These are phyloP conservation scores for Xerocomus nothofagi DNA, from an alignment of 1,284 basidiomycete species.

Conservation along the genomic window DNA sequence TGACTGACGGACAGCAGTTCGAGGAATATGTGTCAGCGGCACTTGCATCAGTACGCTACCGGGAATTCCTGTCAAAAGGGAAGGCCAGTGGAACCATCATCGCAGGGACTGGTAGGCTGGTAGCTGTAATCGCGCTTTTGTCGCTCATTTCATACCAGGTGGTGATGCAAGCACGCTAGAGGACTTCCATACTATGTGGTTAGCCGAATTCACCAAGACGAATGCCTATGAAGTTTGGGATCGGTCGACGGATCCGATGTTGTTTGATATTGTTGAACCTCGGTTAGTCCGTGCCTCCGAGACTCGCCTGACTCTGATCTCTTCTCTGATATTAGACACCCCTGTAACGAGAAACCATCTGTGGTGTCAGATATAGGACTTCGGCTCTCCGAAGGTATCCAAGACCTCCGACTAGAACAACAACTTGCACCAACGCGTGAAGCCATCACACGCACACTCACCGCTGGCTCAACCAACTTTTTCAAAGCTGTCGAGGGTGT, in stretches of 20 bases:
- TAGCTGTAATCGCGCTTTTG: background rate
- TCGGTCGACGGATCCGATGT: slow-evolving; percentile 78
- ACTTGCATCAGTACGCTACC: slow-evolving; percentile 82
- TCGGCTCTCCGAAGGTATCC: slow-evolving; percentile 84
- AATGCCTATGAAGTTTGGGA: slow-evolving; percentile 89
- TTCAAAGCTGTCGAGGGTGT: slow-evolving; percentile 88
- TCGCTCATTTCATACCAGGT: slow-evolving; percentile 28
- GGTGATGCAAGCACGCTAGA: slow-evolving; percentile 51
- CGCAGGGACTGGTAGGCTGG: slow-evolving; percentile 52
- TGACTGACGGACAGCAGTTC: slow-evolving; percentile 47
- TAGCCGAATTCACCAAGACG: slow-evolving; percentile 80
- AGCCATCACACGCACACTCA: slow-evolving; percentile 75
- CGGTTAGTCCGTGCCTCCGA: slow-evolving; percentile 48
- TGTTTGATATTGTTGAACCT: slow-evolving; percentile 93
- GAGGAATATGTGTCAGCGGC: slow-evolving; percentile 84
- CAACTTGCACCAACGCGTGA: slow-evolving; percentile 87
- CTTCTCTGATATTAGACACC: slow-evolving; percentile 55
- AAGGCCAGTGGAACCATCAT: slow-evolving; percentile 63
- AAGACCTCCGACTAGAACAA: slow-evolving; percentile 88
- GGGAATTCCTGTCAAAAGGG: slow-evolving; percentile 74
- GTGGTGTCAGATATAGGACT: slow-evolving; percentile 87
- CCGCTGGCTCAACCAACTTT: slow-evolving; percentile 75
- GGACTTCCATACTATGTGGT: slow-evolving; percentile 84
- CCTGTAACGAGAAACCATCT: slow-evolving; percentile 86
- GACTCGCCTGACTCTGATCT: slow-evolving; percentile 9